Evolutionary conservation across 192 early-diverging fungal genomes (phyloP).

Genomic region (Coemansia sp.): DNA sequence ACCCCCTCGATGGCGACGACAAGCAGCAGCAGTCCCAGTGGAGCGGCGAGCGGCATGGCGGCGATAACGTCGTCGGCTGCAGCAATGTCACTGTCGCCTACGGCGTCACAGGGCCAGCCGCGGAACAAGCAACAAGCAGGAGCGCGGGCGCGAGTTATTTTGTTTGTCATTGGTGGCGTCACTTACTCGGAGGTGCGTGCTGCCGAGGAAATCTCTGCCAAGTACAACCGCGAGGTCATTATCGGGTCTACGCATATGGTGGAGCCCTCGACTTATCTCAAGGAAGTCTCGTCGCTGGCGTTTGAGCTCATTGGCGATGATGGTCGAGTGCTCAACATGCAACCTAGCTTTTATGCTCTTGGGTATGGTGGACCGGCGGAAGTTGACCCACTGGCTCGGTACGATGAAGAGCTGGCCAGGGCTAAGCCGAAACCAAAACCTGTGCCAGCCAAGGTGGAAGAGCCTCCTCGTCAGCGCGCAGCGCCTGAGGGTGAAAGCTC

Average conservation of each 20-base stretch:
- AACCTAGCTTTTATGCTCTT: slow-evolving; percentile 40
- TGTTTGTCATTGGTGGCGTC: slow-evolving; percentile 56
- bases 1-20: slow-evolving; percentile 25
- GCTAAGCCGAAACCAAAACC: slow-evolving; percentile 28
- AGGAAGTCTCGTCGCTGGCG: slow-evolving; percentile 47
- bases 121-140: slow-evolving; percentile 13
- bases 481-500: not conserved
- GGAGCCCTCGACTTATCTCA: slow-evolving; percentile 49
- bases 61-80: slow-evolving; percentile 10
- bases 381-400: slow-evolving; percentile 40
- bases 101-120: not conserved
- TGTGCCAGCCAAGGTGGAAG: slow-evolving; percentile 8
- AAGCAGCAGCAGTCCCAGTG: slow-evolving; percentile 13
- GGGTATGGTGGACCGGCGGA: slow-evolving; percentile 49
- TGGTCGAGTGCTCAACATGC: slow-evolving; percentile 35
- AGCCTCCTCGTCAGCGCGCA: not conserved
- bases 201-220: slow-evolving; percentile 46
- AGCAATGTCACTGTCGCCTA: slow-evolving; percentile 14
- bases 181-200: slow-evolving; percentile 55
- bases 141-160: slow-evolving; percentile 36
- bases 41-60: slow-evolving; percentile 8
- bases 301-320: slow-evolving; percentile 44
- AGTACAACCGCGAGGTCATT: slow-evolving; percentile 51
- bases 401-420: slow-evolving; percentile 32
- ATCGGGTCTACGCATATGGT: slow-evolving; percentile 51